Percentiles rank a stretch among this genome's conserved stretches.
phyloP scores from a whole-genome alignment of 164 flowering plant genomes.

The Dillenia turbinata region DNA sequence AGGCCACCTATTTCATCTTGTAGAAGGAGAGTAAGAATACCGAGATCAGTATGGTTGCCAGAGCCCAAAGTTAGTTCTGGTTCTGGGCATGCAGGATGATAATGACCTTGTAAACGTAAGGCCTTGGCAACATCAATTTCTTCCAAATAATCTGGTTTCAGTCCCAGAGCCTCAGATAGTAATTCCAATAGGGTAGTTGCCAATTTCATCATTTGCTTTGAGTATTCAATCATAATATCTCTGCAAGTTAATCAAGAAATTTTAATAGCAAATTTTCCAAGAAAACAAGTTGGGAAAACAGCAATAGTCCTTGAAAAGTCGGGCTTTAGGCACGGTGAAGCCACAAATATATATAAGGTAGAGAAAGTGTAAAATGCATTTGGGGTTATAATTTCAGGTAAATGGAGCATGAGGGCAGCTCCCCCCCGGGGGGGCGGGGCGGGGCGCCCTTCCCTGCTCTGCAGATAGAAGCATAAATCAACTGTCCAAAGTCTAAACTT shows the following conservation, averaged over 20 bases:
- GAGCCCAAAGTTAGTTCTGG: slow-evolving; percentile 22
- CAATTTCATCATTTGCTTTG: slow-evolving; percentile 10
- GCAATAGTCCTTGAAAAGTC: too few relatives aligned
- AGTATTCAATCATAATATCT: slow-evolving; percentile 5
- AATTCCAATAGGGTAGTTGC: slow-evolving; percentile 8
- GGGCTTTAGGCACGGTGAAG: too few relatives aligned
- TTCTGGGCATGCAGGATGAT: slow-evolving; percentile 31
- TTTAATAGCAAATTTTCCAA: too few relatives aligned
- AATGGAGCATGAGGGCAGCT: too few relatives aligned
- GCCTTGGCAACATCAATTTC: slow-evolving; percentile 23
- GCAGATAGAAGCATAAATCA: too few relatives aligned
- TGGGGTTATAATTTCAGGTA: too few relatives aligned
- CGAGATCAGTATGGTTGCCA: slow-evolving; percentile 25
- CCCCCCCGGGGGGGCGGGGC: too few relatives aligned
- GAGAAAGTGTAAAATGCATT: too few relatives aligned
- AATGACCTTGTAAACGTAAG: slow-evolving; percentile 7
- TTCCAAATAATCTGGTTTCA: slow-evolving; percentile 12
- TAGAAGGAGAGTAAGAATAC: slow-evolving; percentile 24
- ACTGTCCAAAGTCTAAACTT: too few relatives aligned
- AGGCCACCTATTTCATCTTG: slow-evolving; percentile 32
- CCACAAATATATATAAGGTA: too few relatives aligned
- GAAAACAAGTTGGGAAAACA: too few relatives aligned
- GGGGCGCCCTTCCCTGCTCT: too few relatives aligned
- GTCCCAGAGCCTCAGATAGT: slow-evolving; percentile 28
- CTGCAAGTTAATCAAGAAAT: slow-evolving; percentile 4